phyloP scores from a whole-genome alignment of 2,329 filamentous ascomycete genomes.

The Westerdykella ornata region DNA sequence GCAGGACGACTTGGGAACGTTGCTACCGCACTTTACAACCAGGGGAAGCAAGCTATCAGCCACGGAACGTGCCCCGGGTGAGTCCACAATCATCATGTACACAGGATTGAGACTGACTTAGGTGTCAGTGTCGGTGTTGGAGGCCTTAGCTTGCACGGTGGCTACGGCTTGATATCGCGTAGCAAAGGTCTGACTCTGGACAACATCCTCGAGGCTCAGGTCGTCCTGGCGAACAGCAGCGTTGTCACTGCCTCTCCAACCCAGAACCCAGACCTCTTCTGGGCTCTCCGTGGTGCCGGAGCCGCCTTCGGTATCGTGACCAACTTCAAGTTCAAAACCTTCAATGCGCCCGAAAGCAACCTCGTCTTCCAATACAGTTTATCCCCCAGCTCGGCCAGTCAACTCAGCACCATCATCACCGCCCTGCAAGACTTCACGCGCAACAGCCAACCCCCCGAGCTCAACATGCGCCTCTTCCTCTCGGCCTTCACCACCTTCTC shows the following conservation, averaged over 20 bases:
- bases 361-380: constrained; percentile 21
- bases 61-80: constrained; percentile 49
- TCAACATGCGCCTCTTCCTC: constrained; percentile 25
- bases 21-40: constrained; percentile 20
- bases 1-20: constrained; percentile 42
- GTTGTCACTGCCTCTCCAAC: constrained; percentile 31
- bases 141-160: constrained; percentile 22
- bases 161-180: constrained; percentile 23
- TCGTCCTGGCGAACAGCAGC: constrained; percentile 32
- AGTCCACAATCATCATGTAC: constrained; percentile 11
- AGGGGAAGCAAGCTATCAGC: constrained; percentile 37
- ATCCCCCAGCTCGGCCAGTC: constrained; percentile 9
- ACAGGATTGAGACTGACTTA: constrained; percentile 3
- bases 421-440: constrained; percentile 20
- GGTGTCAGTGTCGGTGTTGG: constrained; percentile 21
- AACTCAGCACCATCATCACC: constrained; percentile 14
- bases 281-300: constrained; percentile 37
- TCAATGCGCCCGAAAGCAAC: constrained; percentile 19
- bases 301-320: constrained; percentile 37
- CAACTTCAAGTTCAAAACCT: constrained; percentile 30
- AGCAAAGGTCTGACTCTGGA: constrained; percentile 22
- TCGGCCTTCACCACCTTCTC: constrained; percentile 13
- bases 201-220: constrained; percentile 16
- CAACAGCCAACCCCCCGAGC: constrained; percentile 17
- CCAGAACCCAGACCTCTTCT: constrained; percentile 37